A percentile compares a stretch with the other conserved stretches of the same genome.
These are phyloP conservation scores for Thecaphora frezii DNA, from an alignment of 1,284 basidiomycete species.

Conservation along the genomic window DNA sequence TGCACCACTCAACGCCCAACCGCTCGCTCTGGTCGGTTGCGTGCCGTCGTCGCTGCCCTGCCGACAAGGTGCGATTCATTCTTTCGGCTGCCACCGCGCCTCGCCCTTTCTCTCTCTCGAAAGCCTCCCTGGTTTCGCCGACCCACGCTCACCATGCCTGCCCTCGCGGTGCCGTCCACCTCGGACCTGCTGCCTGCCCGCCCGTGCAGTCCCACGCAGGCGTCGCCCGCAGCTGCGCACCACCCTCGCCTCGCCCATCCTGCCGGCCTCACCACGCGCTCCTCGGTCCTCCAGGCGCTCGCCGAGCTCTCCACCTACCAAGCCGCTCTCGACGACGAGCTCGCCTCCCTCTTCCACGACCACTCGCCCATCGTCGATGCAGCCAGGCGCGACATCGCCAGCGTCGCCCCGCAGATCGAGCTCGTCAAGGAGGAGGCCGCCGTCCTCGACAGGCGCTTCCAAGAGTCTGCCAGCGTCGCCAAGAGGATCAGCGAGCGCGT, in stretches of 20 bases:
- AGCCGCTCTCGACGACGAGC: conserved; percentile 73
- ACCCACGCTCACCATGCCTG: no score
- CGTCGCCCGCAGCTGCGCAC: background rate
- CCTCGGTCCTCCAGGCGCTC: conserved; percentile 52
- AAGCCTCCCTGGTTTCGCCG: no score
- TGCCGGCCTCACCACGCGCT: conserved; percentile 29
- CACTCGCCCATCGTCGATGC: conserved; percentile 27
- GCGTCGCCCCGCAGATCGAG: conserved; percentile 70
- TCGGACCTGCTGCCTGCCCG: no score
- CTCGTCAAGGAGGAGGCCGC: conserved; percentile 68
- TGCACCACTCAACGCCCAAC: no score
- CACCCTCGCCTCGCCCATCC: conserved; percentile 25
- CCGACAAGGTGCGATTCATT: no score
- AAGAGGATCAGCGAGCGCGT: conserved; percentile 87
- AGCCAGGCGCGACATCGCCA: conserved; percentile 56
- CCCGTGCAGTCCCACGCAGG: no score
- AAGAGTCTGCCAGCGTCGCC: conserved; percentile 75
- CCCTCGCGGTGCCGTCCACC: no score
- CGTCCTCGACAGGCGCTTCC: conserved; percentile 67
- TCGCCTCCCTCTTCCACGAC: conserved; percentile 72
- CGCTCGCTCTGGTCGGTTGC: no score
- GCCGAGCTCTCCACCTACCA: conserved; percentile 74
- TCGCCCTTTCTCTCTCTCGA: no score
- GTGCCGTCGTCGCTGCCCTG: no score
- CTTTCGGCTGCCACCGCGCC: no score